Percentiles rank a stretch among this genome's conserved stretches.
Evolutionary conservation across 495 filamentous ascomycete species (phyloP).

Genomic region (Aspergillus nanangensis): DNA sequence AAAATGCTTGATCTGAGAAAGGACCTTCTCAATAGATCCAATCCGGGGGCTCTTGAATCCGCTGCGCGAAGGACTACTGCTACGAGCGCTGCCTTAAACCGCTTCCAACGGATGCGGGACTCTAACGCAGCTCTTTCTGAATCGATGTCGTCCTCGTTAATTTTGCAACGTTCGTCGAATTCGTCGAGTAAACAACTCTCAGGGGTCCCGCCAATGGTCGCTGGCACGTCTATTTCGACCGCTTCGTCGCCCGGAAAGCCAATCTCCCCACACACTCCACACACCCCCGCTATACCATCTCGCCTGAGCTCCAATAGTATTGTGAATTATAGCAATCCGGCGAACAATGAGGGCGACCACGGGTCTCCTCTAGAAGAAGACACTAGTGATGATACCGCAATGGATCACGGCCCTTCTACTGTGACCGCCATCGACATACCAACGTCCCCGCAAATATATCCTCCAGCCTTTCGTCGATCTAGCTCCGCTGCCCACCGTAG

Average conservation of each 20-base stretch:
- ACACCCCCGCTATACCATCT: conserved; percentile 88
- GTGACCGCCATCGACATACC: conserved; percentile 81
- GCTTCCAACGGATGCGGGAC: conserved; percentile 80
- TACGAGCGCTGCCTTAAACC: conserved; percentile 60
- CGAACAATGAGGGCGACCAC: conserved; percentile 24
- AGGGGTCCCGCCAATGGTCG: conserved; percentile 79
- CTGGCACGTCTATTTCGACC: conserved; percentile 74
- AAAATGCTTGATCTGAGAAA: conserved; percentile 79
- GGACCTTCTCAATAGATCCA: conserved; percentile 65
- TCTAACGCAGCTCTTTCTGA: conserved; percentile 82
- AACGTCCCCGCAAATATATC: conserved; percentile 65
- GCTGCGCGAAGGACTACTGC: conserved; percentile 54
- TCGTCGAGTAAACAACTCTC: conserved; percentile 82
- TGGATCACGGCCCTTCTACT: conserved; percentile 40
- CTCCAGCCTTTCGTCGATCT: conserved; percentile 60
- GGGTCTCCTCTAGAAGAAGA: conserved; percentile 36
- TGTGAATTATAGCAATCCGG: conserved; percentile 59
- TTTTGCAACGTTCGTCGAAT: conserved; percentile 74
- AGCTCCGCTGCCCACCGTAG: conserved; percentile 76
- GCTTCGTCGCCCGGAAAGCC: conserved; percentile 90
- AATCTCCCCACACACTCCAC: conserved; percentile 88
- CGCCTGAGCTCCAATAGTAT: conserved; percentile 85
- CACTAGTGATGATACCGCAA: conserved; percentile 27
- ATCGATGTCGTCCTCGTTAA: conserved; percentile 79
- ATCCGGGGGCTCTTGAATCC: conserved; percentile 51